These are phyloP conservation scores for Bretziella fagacearum DNA, from an alignment of 2,329 filamentous ascomycete species.

Conservation along the genomic window DNA sequence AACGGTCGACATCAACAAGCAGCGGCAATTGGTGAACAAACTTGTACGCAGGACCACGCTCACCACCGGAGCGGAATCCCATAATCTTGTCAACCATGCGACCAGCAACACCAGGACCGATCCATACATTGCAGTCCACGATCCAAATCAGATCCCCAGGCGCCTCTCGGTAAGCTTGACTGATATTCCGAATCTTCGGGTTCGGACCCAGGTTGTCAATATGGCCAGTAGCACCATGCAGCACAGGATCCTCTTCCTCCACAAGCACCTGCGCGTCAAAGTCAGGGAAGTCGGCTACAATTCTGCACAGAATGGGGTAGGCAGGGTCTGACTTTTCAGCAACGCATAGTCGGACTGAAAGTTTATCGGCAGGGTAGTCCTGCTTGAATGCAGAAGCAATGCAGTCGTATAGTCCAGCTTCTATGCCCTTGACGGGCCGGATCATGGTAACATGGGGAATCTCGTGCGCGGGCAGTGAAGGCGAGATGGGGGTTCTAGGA, in stretches of 20 bases:
- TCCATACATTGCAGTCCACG: conserved; percentile 92
- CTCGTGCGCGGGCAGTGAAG: conserved; percentile 31
- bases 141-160: conserved; percentile 84
- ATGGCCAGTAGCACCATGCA: conserved; percentile 37
- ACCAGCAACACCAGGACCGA: conserved; percentile 58
- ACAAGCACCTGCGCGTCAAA: conserved; percentile 58
- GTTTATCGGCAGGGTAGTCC: conserved; percentile 56
- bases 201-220: conserved; percentile 64
- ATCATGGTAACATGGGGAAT: conserved; percentile 79
- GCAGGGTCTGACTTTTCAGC: conserved; percentile 59
- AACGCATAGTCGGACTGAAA: conserved; percentile 73
- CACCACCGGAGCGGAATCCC: conserved; percentile 40
- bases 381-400: conserved; percentile 73
- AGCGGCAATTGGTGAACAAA: conserved; percentile 91
- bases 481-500: conserved; percentile 33
- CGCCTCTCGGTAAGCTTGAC: conserved; percentile 76
- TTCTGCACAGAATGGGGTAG: conserved; percentile 51
- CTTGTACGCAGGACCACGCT: conserved; percentile 47
- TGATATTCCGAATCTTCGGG: conserved; percentile 97
- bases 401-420: conserved; percentile 81
- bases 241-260: conserved; percentile 62
- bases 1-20: conserved; percentile 52
- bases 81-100: conserved; percentile 79
- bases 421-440: conserved; percentile 81
- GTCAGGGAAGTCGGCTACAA: conserved; percentile 56